These are phyloP conservation scores for Populus deltoides DNA, from an alignment of 345 rosid genomes.

Conservation along the genomic window DNA sequence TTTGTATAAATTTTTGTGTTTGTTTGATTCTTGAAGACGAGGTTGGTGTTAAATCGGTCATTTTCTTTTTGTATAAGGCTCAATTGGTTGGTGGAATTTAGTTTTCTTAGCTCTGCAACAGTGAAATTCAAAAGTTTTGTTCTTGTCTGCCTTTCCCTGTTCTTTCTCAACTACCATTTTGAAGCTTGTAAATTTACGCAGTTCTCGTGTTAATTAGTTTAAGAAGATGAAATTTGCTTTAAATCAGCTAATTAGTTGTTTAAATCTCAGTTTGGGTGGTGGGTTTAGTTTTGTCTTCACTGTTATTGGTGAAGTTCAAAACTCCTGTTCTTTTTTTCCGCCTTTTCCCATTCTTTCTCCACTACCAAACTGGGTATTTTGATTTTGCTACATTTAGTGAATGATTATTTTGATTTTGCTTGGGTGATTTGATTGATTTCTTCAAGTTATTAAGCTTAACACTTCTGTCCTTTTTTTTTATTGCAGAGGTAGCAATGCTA, in stretches of 20 bases:
- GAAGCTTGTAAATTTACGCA: not conserved
- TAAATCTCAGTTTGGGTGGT: not conserved
- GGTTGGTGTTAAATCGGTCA: not conserved
- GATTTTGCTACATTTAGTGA: not conserved
- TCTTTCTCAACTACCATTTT: not conserved
- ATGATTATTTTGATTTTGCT: not conserved
- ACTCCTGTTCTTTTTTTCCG: not conserved
- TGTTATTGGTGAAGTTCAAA: not conserved
- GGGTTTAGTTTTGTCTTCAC: not conserved
- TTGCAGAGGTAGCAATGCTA: constrained; percentile 38
- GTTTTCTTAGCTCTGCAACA: not conserved
- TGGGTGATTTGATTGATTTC: not conserved
- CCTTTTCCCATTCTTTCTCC: not conserved
- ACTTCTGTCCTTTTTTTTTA: not conserved
- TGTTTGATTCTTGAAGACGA: not conserved
- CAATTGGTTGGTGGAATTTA: not conserved
- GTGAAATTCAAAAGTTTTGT: not conserved
- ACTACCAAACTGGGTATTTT: not conserved
- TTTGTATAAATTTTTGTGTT: not conserved
- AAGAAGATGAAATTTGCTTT: too few relatives aligned
- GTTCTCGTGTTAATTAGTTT: not conserved
- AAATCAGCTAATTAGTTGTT: not conserved
- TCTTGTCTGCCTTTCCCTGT: not conserved
- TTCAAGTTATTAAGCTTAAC: not conserved
- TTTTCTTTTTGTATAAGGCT: not conserved